Base-by-base conservation (phyloP, 1,284 basidiomycete genomes). In the Vanrija pseudolonga region DNA sequence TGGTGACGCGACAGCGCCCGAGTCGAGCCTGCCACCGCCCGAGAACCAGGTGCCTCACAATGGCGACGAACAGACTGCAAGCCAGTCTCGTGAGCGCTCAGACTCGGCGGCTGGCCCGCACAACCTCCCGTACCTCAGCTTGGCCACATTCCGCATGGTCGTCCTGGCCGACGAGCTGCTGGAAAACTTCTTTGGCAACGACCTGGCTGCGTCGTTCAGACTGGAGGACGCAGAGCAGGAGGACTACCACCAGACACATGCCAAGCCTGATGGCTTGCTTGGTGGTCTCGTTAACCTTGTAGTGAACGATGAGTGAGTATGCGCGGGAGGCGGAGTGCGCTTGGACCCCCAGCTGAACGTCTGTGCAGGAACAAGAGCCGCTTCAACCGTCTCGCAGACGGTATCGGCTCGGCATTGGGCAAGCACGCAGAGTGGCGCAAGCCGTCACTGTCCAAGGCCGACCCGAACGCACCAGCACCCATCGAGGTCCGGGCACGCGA, bases 131-230 rank as follows among this genome's bases (percentile, higher is more conserved):
- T 94, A 93, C 71, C 84, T 93, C 50, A 92, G 69, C 62, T 74
- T 68, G 54, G 74, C 77, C 47, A 95, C 92, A 14, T 97, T 97
- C 83, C 86, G 94, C 14, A 97, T 97, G 93, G 93, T 96, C 42
- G 88, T 97, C 4, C 81, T 97, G 8, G 92, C 93, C 1, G 94
- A 97, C 64, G 92, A 96, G 71, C 82, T 97, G 19, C 82, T 97
- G 12, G 94, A 97, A 71, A 87, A 88, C 2, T 97, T 97, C 81
- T 97, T 96, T 69, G 90, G 92, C 64, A 83, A 86, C 1, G 94
- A 96, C 70, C 80, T 97, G 56, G 85, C 89, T 0, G 84, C 82
- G 0, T 92, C 90, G 2, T 97, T 96, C 84, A 82, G 84, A 62
- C 81, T 97, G 20, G 86, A 90, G 57, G 80, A 82, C 11, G 60